phyloP scores from a whole-genome alignment of 2,329 filamentous ascomycete genomes.

The Aureobasidium sp. region DNA sequence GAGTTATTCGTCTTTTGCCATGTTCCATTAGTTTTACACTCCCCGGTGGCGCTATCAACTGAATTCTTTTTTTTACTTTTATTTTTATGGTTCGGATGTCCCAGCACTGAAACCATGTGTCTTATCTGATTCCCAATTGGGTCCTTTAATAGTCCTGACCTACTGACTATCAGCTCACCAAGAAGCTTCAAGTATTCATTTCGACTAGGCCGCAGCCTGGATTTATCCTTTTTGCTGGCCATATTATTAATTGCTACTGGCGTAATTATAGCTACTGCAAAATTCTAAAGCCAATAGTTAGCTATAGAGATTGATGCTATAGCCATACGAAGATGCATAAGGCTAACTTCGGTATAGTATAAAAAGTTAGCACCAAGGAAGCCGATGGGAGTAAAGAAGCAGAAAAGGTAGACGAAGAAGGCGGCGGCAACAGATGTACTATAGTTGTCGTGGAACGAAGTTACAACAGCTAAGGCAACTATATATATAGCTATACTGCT shows the following conservation, averaged over 20 bases:
- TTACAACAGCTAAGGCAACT: conserved; percentile 45
- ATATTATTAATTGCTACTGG: conserved; percentile 43
- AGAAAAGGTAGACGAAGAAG: conserved; percentile 52
- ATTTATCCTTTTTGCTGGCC: too few species aligned
- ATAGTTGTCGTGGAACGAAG: conserved; percentile 39
- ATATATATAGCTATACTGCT: conserved; percentile 44
- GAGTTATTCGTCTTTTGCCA: not conserved
- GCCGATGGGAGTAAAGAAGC: conserved; percentile 52
- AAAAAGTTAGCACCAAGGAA: conserved; percentile 53
- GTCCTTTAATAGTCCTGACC: too few species aligned
- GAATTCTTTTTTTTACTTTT: not conserved
- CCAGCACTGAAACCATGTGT: too few species aligned
- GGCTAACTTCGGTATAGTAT: conserved; percentile 51
- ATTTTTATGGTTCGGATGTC: not conserved
- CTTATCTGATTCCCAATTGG: too few species aligned
- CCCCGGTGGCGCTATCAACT: conserved; percentile 7
- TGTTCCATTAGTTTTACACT: not conserved
- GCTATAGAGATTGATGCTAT: conserved; percentile 51
- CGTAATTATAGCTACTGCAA: conserved; percentile 24
- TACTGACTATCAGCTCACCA: too few species aligned
- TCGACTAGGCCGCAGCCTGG: too few species aligned
- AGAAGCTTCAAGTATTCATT: too few species aligned
- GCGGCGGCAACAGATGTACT: conserved; percentile 44
- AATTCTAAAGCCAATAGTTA: conserved; percentile 43
- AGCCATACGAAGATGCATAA: conserved; percentile 42